phyloP scores from a whole-genome alignment of 208 protist genomes.

The Crithidia bombi region DNA sequence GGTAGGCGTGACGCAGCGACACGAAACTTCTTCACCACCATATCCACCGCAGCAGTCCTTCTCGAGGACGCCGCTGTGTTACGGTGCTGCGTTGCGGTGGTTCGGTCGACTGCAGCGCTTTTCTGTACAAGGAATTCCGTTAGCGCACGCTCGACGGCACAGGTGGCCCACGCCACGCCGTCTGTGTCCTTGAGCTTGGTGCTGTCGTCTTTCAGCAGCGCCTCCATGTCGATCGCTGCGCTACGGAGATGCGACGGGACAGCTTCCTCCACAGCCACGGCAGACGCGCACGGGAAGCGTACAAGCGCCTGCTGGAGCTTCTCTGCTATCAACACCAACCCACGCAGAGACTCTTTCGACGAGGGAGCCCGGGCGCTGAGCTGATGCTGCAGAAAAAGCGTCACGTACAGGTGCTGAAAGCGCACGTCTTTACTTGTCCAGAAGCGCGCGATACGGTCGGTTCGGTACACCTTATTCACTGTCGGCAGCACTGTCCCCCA shows the following conservation, averaged over 20 bases:
- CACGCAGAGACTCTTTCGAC: not conserved
- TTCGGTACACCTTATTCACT: not conserved
- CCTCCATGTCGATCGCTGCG: conserved; percentile 1
- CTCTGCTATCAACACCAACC: not conserved
- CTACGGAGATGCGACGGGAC: not conserved
- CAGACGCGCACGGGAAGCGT: not conserved
- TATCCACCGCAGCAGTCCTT: not conserved
- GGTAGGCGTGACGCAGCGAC: not conserved
- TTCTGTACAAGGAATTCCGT: not conserved
- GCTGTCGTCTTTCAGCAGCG: conserved; percentile 4
- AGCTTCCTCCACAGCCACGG: not conserved
- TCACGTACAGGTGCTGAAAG: conserved; percentile 25
- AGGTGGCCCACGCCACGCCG: not conserved
- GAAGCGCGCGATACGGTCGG: not conserved
- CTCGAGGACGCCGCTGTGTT: not conserved
- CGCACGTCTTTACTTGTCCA: conserved; percentile 18
- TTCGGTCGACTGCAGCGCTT: not conserved
- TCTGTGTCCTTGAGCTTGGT: not conserved
- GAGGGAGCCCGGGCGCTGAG: not conserved
- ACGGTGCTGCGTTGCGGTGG: not conserved
- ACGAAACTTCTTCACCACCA: not conserved
- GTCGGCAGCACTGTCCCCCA: conserved; percentile 3
- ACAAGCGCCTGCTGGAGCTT: conserved; percentile 14
- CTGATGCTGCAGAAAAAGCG: not conserved
- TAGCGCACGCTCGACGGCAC: conserved; percentile 4